Percentiles rank a stretch among this genome's conserved stretches.
These are phyloP conservation scores for Arabidopsis suecica DNA, from an alignment of 345 rosid species.

Conservation along the genomic window DNA sequence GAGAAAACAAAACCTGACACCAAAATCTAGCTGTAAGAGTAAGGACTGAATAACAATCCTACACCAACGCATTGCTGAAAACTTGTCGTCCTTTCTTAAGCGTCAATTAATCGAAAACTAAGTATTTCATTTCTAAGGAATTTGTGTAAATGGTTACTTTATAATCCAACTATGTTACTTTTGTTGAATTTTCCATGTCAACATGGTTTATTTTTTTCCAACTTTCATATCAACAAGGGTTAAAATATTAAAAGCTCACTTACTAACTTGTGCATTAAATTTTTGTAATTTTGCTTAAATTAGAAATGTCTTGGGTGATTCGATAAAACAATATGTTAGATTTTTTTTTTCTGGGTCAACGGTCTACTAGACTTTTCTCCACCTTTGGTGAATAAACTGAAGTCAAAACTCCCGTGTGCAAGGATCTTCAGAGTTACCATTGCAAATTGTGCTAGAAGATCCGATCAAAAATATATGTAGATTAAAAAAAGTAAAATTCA, in stretches of 20 bases:
- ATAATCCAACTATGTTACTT: slow-evolving; percentile 14
- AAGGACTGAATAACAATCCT: not conserved
- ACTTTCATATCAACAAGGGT: slow-evolving; percentile 1
- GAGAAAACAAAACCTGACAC: slow-evolving; percentile 36
- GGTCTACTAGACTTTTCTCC: too few relatives aligned
- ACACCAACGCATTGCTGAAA: slow-evolving; percentile 44
- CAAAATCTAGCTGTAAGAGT: slow-evolving; percentile 38
- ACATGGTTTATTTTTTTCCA: slow-evolving; percentile 1
- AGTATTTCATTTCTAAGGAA: slow-evolving; percentile 13
- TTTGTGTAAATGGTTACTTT: slow-evolving; percentile 23
- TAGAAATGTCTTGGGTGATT: too few relatives aligned
- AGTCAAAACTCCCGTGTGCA: too few relatives aligned
- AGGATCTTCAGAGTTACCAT: too few relatives aligned
- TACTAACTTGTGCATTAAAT: not conserved
- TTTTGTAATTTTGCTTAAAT: too few relatives aligned
- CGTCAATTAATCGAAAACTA: slow-evolving; percentile 18
- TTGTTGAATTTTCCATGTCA: not conserved
- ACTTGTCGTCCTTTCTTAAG: slow-evolving; percentile 33
- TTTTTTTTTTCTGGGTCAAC: too few relatives aligned
- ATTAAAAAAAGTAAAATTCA: too few relatives aligned
- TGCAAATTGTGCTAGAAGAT: too few relatives aligned
- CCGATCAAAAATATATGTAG: too few relatives aligned
- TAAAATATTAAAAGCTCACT: slow-evolving; percentile 12
- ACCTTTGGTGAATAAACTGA: too few relatives aligned
- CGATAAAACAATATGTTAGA: too few relatives aligned